These are phyloP conservation scores for Beauveria medogensis DNA, from an alignment of 2,329 filamentous ascomycete species.

Conservation along the genomic window DNA sequence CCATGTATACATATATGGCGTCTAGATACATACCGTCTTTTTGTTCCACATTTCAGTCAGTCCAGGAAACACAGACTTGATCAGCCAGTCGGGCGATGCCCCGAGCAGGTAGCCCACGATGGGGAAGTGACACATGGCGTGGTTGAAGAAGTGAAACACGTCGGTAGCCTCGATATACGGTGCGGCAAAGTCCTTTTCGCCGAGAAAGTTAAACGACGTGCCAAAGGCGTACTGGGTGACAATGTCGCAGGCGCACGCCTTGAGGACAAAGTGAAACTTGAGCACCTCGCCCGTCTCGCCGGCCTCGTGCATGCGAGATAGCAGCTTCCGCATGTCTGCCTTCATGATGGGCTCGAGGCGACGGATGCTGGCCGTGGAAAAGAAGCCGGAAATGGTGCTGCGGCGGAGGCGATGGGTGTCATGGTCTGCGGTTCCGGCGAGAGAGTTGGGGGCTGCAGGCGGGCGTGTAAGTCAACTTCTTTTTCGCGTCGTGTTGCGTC, in stretches of 20 bases:
- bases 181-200: neutral
- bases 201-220: conserved; percentile 2
- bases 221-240: conserved; percentile 4
- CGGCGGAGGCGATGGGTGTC: neutral
- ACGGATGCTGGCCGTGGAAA: neutral
- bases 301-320: neutral
- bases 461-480: neutral
- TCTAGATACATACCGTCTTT: neutral
- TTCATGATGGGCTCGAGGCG: conserved; percentile 6
- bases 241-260: conserved; percentile 3
- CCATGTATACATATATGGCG: too few species aligned
- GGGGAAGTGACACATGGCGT: conserved; percentile 3
- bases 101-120: neutral
- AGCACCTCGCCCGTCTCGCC: neutral
- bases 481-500: too few species aligned
- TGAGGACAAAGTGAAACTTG: conserved; percentile 2
- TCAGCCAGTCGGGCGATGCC: neutral
- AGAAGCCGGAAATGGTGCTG: conserved; percentile 1
- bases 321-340: conserved; percentile 1
- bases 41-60: conserved; percentile 5
- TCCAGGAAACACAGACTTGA: neutral
- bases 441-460: neutral
- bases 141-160: conserved; percentile 2
- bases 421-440: neutral
- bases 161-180: conserved; percentile 1